Base-by-base conservation (phyloP, 305 asterid genomes). In the Fraxinus latifolia region DNA sequence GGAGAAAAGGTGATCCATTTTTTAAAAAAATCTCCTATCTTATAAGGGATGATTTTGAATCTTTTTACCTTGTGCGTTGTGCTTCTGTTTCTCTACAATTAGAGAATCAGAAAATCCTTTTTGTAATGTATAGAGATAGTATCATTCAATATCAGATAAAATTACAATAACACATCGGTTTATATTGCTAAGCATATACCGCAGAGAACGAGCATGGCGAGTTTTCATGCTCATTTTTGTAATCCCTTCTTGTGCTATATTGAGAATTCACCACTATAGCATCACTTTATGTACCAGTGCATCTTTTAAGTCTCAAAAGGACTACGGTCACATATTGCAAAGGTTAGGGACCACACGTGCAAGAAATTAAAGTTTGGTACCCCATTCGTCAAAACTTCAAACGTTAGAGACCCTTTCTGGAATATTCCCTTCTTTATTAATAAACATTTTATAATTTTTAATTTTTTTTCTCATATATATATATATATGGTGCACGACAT, bases 1-100 rank as follows among this genome's bases (percentile, higher is more conserved):
- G 89, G 99, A 92, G 87, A 92, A 90, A 77, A 81, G 88, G 88
- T 92, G 91, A 87, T 53, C 58, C 58, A 47, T 23, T 23, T 70
- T 33, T 77, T 3, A 4, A 9, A 9, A 4, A 15, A 47, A 34
- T 80, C 80, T 5, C 25, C 32, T 21, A 33, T 29, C 76, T 36
- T 65, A 4, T 15, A 53, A 50, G 42, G 77, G 81, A 36, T 81
- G 85, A 78, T 79, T 79, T 80, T 83, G 74, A 33, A 6, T 34
- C 78, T 2, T 71, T 55, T 68, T 79, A 31, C 15, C 71, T 27
- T 42, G 32, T 27, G 21, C 14, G 5, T 9, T 6, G 42, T 32
- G 77, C 75, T 32, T 80, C 83, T 68, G 83, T 81, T 83, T 82
- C 91, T 83, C 85, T 80, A 82, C 82, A 85, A 84, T 84, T 72